phyloP scores from a whole-genome alignment of 768 basidiomycete species.

The Agrocybe pediades region DNA sequence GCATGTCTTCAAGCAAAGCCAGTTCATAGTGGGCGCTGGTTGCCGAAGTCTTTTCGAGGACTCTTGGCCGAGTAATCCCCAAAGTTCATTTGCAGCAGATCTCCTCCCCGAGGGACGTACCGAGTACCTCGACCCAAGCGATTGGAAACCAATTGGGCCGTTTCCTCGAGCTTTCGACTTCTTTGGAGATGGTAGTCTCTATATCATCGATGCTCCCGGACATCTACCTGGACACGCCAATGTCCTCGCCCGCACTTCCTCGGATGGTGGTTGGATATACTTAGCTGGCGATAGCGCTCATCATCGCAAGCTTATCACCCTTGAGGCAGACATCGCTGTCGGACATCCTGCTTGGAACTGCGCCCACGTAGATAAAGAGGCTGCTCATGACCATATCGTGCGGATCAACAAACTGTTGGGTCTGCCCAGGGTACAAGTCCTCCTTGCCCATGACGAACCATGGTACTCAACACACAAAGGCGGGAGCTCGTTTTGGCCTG shows the following conservation, averaged over 20 bases:
- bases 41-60: conserved; percentile 33
- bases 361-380: conserved; percentile 43
- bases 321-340: conserved; percentile 40
- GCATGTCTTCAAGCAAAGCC: conserved; percentile 43
- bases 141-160: conserved; percentile 46
- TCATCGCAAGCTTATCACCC: conserved; percentile 51
- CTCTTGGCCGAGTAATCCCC: conserved; percentile 45
- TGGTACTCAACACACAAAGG: conserved; percentile 53
- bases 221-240: conserved; percentile 60
- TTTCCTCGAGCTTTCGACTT: conserved; percentile 54
- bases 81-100: conserved; percentile 29
- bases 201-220: conserved; percentile 58
- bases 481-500: conserved; percentile 30
- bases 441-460: conserved; percentile 54
- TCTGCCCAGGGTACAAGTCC: conserved; percentile 41
- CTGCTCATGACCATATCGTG: conserved; percentile 42
- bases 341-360: conserved; percentile 32
- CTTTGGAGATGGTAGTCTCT: conserved; percentile 60
- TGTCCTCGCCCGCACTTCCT: conserved; percentile 53
- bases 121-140: conserved; percentile 32
- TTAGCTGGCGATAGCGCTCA: conserved; percentile 60
- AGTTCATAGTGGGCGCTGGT: conserved; percentile 49
- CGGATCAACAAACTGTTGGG: conserved; percentile 39
- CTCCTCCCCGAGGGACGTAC: conserved; percentile 41
- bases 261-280: conserved; percentile 55